phyloP scores from a whole-genome alignment of 441 rosid genomes.

The Pelargonium citronellum region DNA sequence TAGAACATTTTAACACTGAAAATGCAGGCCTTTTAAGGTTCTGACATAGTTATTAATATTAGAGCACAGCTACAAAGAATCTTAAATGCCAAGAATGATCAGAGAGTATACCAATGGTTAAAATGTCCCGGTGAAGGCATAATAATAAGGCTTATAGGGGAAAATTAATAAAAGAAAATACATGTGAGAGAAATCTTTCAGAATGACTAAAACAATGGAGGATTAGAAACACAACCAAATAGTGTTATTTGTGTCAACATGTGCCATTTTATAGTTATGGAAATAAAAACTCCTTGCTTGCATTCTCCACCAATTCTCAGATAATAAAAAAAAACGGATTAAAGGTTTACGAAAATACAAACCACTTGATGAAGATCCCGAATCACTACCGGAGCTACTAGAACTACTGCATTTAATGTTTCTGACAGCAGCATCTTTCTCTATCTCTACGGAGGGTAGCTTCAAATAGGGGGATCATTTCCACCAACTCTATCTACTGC shows the following conservation, averaged over 20 bases:
- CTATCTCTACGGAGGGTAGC: slow-evolving; percentile 54
- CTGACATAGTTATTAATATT: no score
- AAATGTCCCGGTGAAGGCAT: no score
- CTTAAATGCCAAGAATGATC: no score
- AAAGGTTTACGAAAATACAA: slow-evolving; percentile 32
- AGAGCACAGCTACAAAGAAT: no score
- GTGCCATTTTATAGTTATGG: background rate
- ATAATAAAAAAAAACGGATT: background rate
- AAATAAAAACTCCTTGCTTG: background rate
- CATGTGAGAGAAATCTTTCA: background rate
- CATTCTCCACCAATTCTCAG: background rate
- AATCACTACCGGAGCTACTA: slow-evolving; percentile 68
- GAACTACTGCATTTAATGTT: slow-evolving; percentile 53
- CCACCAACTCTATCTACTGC: slow-evolving; percentile 63
- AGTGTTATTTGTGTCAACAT: background rate
- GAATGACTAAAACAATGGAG: background rate
- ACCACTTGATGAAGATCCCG: slow-evolving; percentile 77
- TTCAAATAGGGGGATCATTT: slow-evolving; percentile 48
- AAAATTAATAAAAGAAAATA: background rate
- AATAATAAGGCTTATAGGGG: background rate
- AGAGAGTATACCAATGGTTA: no score
- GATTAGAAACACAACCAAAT: background rate
- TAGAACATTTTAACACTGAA: no score
- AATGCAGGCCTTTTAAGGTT: no score
- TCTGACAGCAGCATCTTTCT: slow-evolving; percentile 49